Evolutionary conservation across 1,284 basidiomycete species (phyloP), one percentile per base, ranked within the genome.

Genomic region (Rhodotorula sp.): DNA sequence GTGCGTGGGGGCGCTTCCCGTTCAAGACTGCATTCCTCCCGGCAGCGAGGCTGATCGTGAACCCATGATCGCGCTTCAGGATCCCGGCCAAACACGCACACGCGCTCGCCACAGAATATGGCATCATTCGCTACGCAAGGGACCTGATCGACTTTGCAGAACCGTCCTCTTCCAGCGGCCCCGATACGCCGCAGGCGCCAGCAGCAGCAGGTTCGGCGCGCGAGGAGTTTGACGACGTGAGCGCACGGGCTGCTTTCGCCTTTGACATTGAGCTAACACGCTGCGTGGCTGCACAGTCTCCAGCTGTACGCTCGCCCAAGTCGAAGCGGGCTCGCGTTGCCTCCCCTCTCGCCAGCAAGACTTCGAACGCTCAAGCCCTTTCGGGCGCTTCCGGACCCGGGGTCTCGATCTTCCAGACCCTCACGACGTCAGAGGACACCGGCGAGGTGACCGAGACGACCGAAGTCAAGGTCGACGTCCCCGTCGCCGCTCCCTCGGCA

Each of bases 331-430:
- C 69, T 2, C 74, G 76, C 23, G 64, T 72, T 31, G 59, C 69
- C 5, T 75, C 76, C 2, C 68, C 74, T 21, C 65, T 69, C n/a
- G 64, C 66, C 49, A 16, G 57, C 52, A 69, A 71, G 58, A 18
- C 48, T 10, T 5, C 60, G 3, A 23, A 52, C 58, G 29, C 56
- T 5, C 65, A 70, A 43, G 59, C 71, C 4, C 69, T 72, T 34
- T 74, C 75, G 1, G 72, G 72, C n/a, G 70, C 75, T 8, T 60
- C 72, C 5, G 66, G 73, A 3, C 69, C 71, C 14, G 76, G 76
- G 46, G 73, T 78, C 54, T 72, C 75, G 48, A 76, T 79, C 69
- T 67, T 71, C n/a, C 78, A 79, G 65, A 76, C 76, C n/a, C 72
- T 79, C 54, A 43, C 52, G 46, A 64, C 63, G 12, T 20, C 39